Evolutionary conservation across 2,329 filamentous ascomycete species (phyloP).

Genomic region (Phialophora macrospora): DNA sequence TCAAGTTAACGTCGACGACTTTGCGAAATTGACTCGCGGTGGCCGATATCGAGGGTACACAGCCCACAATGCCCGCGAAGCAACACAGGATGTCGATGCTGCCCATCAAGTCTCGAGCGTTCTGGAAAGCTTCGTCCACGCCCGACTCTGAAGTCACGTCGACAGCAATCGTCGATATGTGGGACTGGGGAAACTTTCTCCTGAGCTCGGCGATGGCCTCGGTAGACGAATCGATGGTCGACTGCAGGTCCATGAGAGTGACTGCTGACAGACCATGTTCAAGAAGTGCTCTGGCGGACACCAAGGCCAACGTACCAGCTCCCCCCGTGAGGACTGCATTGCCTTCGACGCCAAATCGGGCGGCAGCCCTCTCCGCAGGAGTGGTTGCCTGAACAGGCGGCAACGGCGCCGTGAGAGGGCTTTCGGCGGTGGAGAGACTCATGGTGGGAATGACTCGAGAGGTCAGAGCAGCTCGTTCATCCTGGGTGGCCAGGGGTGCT

Average conservation of each 20-base stretch:
- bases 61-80: slow-evolving; percentile 72
- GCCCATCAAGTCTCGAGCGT: slow-evolving; percentile 44
- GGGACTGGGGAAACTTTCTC: slow-evolving; percentile 59
- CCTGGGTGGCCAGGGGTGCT: slow-evolving; percentile 26
- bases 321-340: slow-evolving; percentile 64
- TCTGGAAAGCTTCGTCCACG: slow-evolving; percentile 52
- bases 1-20: slow-evolving; percentile 73
- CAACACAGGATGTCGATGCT: slow-evolving; percentile 57
- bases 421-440: slow-evolving; percentile 36
- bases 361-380: slow-evolving; percentile 40
- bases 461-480: slow-evolving; percentile 37
- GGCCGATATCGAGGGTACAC: slow-evolving; percentile 65
- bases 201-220: slow-evolving; percentile 56
- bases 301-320: slow-evolving; percentile 66
- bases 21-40: slow-evolving; percentile 63
- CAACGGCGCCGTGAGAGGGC: slow-evolving; percentile 42
- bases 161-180: slow-evolving; percentile 58
- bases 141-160: slow-evolving; percentile 61
- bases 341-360: slow-evolving; percentile 43
- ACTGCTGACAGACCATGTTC: slow-evolving; percentile 68
- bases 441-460: slow-evolving; percentile 38
- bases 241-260: slow-evolving; percentile 64
- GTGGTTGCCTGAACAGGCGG: slow-evolving; percentile 37
- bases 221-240: slow-evolving; percentile 44
- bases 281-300: slow-evolving; percentile 65